Percentiles rank a stretch among this genome's conserved stretches.
Conservation (phyloP, 768 basidiomycete species). For the Psilocybe sp. region DNA sequence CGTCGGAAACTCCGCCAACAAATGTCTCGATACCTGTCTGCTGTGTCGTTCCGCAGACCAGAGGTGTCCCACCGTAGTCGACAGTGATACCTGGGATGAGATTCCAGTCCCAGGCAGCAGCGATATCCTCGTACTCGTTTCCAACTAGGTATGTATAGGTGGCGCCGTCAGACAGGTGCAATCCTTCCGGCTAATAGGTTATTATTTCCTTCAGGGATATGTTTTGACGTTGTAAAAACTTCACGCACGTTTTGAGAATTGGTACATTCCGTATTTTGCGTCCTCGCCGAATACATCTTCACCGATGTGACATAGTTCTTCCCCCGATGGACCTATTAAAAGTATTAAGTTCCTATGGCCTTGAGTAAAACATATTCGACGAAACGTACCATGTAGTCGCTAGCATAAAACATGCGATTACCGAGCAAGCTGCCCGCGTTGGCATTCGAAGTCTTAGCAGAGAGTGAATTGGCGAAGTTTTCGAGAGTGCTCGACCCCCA, state of each 20-base stretch:
- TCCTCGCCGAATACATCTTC: conserved; percentile 61
- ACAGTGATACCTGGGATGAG: conserved; percentile 71
- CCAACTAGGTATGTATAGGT: conserved; percentile 63
- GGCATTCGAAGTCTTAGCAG: conserved; percentile 34
- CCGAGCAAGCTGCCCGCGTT: conserved; percentile 54
- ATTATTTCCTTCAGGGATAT: not conserved
- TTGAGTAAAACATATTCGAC: not conserved
- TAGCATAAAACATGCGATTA: conserved; percentile 63
- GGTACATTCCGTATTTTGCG: conserved; percentile 61
- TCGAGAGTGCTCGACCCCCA: conserved; percentile 46
- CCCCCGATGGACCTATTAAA: conserved; percentile 58
- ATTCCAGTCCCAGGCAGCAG: conserved; percentile 77
- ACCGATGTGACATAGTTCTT: conserved; percentile 55
- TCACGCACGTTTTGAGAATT: conserved; percentile 56
- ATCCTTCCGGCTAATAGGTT: conserved; percentile 54
- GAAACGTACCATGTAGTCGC: conserved; percentile 62
- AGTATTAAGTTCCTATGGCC: not conserved
- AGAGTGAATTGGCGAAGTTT: conserved; percentile 37
- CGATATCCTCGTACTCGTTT: conserved; percentile 71
- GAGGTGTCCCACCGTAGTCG: conserved; percentile 55
- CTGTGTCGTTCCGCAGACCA: conserved; percentile 43
- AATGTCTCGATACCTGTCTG: conserved; percentile 50
- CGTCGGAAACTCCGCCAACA: conserved; percentile 66
- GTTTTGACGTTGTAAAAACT: not conserved
- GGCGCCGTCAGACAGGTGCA: conserved; percentile 68